Evolutionary conservation across 2,329 filamentous ascomycete genomes (phyloP), one percentile per base, ranked within the genome.

Genomic region (Talaromyces sp.): DNA sequence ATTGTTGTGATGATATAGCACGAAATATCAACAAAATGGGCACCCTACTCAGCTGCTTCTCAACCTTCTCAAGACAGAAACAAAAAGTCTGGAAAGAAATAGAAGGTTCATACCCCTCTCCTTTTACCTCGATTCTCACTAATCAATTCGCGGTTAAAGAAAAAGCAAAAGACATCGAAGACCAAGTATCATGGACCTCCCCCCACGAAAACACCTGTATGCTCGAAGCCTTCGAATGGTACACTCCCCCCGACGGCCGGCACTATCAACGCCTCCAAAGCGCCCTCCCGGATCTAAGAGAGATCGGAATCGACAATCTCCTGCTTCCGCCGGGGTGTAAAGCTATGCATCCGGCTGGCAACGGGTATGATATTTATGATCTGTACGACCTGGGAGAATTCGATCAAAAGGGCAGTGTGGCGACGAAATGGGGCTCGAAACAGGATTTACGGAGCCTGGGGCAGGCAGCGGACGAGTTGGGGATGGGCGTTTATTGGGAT

Each of bases 311-410:
- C 58, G 84, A 86, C 60, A 83, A 83, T 64, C 78, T 89, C 36
- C 91, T 89, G 89, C 83, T 91, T 5, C 89, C 89, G 0, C 89
- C 89, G 0, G 89, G 85, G 63, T 91, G 88, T 76, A 92, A 91
- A 77, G 88, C 85, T 0, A 85, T 85, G 66, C 82, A 82, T 34
- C 82, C 84, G 0, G 76, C 82, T 31, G 86, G 88, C 22, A 91
- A 90, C 70, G 89, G 89, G 5, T 89, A 90, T 69, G 88, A 89
- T 73, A 82, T 87, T 67, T 91, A 91, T 72, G 89, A 91, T 72
- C 76, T 92, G 15, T 90, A 88, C 70, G 88, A 90, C 67, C 76
- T 90, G 2, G 89, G 89, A 36, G 89, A 92, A 72, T 92, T 91
- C 70, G 85, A 91, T 49, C 88, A 91, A 72, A 91, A 91, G 73